Evolutionary conservation across 805 yeast genomes (phyloP).

Genomic region (Lipomyces japonicus): DNA sequence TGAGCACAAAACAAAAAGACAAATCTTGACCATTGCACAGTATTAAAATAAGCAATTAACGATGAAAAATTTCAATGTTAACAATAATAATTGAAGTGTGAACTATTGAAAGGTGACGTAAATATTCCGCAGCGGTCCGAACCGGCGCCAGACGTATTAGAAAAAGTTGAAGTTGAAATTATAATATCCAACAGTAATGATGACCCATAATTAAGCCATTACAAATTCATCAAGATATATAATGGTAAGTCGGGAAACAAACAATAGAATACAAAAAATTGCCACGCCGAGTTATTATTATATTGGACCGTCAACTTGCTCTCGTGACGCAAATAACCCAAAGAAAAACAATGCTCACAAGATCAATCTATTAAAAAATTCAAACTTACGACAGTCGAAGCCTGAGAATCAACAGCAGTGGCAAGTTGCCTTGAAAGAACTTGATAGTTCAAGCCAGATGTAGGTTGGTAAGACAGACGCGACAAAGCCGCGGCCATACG

Average conservation of each 20-base stretch:
- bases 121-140: no score
- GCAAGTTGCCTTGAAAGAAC: slow-evolving; percentile 20
- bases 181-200: no score
- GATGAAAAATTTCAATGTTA: no score
- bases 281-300: not conserved
- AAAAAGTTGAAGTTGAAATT: no score
- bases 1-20: no score
- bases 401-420: slow-evolving; percentile 20
- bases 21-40: no score
- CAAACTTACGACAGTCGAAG: slow-evolving; percentile 19
- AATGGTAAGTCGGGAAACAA: not conserved
- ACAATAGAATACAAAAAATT: not conserved
- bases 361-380: not conserved
- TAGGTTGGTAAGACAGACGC: not conserved
- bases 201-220: no score
- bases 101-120: no score
- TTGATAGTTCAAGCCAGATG: not conserved
- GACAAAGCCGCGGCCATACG: slow-evolving; percentile 21
- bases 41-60: no score
- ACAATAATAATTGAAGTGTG: no score
- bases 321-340: not conserved
- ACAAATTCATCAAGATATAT: not conserved
- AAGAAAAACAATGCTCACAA: slow-evolving; percentile 1
- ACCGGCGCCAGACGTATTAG: no score
- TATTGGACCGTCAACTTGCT: not conserved